These are phyloP conservation scores for Sporothrix globosa DNA, from an alignment of 2,329 filamentous ascomycete species.

Conservation along the genomic window DNA sequence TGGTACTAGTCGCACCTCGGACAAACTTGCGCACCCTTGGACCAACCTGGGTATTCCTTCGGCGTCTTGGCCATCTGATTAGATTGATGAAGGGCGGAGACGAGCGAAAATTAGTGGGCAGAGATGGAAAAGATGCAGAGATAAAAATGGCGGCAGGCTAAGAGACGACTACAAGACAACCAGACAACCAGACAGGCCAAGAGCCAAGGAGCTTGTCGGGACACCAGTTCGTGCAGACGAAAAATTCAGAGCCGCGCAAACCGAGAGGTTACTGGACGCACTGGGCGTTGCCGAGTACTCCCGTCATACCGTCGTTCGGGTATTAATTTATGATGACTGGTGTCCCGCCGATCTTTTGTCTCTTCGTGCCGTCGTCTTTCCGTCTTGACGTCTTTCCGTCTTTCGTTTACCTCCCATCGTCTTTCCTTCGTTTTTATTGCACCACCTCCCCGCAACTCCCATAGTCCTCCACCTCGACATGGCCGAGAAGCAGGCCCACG, in stretches of 20 bases:
- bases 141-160: too few species aligned
- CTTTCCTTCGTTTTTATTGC: background rate
- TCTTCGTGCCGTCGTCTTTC: background rate
- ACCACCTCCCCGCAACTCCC: background rate
- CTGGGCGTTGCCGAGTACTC: too few species aligned
- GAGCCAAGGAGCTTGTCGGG: background rate
- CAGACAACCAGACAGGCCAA: background rate
- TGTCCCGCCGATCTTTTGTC: background rate
- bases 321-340: background rate
- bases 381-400: background rate
- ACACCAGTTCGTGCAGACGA: too few species aligned
- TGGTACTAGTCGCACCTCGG: background rate
- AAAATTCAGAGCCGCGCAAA: too few species aligned
- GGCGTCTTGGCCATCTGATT: constrained; percentile 21
- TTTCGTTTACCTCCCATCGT: background rate
- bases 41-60: background rate
- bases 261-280: too few species aligned
- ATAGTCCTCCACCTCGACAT: background rate
- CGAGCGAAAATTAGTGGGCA: background rate
- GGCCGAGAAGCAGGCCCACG: constrained; percentile 6
- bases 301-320: too few species aligned
- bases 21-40: background rate
- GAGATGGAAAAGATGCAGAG: background rate
- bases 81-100: constrained; percentile 18
- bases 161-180: background rate